Evolutionary conservation across 164 flowering plant genomes (phyloP).

Genomic region (Amborella trichopoda): DNA sequence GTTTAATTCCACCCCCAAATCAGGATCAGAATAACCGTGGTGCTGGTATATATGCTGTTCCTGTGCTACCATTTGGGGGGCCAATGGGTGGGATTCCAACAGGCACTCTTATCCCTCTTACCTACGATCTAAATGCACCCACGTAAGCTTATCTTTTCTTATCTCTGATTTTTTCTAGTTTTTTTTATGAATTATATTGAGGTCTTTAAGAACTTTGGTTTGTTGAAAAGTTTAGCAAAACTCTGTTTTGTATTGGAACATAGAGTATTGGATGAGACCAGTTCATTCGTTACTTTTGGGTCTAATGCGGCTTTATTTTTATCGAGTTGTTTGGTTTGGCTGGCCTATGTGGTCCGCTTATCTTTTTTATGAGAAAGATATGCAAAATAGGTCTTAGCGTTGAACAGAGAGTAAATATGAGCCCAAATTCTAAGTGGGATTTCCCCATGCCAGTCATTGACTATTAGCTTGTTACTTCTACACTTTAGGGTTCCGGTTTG

Average conservation of each 20-base stretch:
- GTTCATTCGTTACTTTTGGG: background rate
- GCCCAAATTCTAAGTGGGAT: too few species aligned
- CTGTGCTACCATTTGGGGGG: slow-evolving; percentile 47
- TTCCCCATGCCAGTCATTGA: too few species aligned
- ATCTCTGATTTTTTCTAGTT: background rate
- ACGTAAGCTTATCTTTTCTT: slow-evolving; percentile 42
- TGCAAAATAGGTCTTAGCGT: too few species aligned
- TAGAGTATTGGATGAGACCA: too few species aligned
- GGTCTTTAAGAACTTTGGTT: background rate
- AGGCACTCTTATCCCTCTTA: slow-evolving; percentile 69
- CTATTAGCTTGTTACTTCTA: too few species aligned
- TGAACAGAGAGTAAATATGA: too few species aligned
- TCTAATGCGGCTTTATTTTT: background rate
- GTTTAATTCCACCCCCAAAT: slow-evolving; percentile 27
- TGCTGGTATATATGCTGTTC: slow-evolving; percentile 88
- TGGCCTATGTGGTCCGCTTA: too few species aligned
- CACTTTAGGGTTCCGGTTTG: too few species aligned
- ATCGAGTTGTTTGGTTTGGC: too few species aligned
- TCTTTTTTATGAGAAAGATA: too few species aligned
- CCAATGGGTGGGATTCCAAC: slow-evolving; percentile 45
- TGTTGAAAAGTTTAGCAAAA: background rate
- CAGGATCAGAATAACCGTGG: slow-evolving; percentile 62
- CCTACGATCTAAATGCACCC: slow-evolving; percentile 44
- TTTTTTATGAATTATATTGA: background rate
- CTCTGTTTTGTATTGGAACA: too few species aligned